Conservation (phyloP, 805 yeast genomes). For the Yarrowia porcina region DNA sequence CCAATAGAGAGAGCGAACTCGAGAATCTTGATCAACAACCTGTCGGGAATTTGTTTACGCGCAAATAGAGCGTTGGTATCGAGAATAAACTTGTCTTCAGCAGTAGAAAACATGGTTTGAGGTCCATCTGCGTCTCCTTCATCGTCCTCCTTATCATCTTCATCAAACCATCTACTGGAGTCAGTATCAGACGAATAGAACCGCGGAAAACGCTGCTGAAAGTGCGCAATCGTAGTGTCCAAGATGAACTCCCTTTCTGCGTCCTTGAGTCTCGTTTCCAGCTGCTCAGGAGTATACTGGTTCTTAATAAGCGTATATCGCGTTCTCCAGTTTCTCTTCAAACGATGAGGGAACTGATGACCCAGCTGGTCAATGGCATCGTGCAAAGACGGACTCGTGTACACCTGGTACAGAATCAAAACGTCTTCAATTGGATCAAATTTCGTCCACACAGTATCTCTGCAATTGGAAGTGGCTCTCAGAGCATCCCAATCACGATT, state of each 20-base stretch:
- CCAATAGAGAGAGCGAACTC: constrained; percentile 1
- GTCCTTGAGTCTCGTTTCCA: background rate
- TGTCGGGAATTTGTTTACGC: background rate
- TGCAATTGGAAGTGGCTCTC: background rate
- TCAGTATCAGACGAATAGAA: background rate
- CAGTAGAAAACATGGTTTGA: background rate
- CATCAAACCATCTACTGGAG: background rate
- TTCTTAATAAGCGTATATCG: constrained; percentile 3
- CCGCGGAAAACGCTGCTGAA: background rate
- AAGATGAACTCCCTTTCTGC: background rate
- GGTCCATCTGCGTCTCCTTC: constrained; percentile 24
- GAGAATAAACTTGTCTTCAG: constrained; percentile 15
- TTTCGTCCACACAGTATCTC: constrained; percentile 3
- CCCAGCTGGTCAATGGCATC: constrained; percentile 19
- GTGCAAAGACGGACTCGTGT: background rate
- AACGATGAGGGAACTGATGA: constrained; percentile 1
- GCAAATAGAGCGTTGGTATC: background rate
- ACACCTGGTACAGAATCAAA: background rate
- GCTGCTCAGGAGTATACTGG: background rate
- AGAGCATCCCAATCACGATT: background rate
- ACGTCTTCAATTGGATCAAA: constrained; percentile 7
- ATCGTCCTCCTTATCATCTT: constrained; percentile 17
- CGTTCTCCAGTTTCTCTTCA: background rate
- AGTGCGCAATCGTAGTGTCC: background rate
- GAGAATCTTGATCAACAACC: background rate